phyloP scores from a whole-genome alignment of 148 eudicot species.

The Vaccinium corymbosum region DNA sequence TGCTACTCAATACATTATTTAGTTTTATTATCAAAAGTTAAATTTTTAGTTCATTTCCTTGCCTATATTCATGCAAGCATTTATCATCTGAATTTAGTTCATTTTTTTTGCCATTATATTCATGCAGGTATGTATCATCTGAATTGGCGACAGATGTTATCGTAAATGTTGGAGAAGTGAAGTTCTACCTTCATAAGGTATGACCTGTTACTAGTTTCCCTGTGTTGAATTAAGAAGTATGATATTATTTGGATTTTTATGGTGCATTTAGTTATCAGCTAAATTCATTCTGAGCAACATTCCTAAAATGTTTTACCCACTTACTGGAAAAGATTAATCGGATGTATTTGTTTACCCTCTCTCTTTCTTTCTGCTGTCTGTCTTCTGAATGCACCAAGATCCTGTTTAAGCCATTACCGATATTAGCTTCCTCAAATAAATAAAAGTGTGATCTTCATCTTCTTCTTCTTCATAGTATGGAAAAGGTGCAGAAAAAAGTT shows the following conservation, averaged over 20 bases:
- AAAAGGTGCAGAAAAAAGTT: background rate
- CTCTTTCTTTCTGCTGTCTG: too few relatives aligned
- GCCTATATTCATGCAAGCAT: slow-evolving; percentile 42
- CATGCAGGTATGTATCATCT: slow-evolving; percentile 61
- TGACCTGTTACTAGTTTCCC: background rate
- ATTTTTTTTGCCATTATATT: slow-evolving; percentile 11
- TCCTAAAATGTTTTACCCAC: too few relatives aligned
- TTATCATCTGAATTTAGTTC: slow-evolving; percentile 42
- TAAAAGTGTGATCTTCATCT: background rate
- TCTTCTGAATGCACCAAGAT: too few relatives aligned
- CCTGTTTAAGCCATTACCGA: background rate
- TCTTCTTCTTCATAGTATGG: background rate
- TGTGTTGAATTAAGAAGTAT: background rate
- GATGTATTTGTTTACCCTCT: too few relatives aligned
- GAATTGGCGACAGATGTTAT: slow-evolving; percentile 67
- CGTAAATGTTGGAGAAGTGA: slow-evolving; percentile 48
- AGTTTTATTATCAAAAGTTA: background rate
- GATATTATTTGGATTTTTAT: background rate
- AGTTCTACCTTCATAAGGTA: slow-evolving; percentile 77
- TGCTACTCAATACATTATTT: background rate
- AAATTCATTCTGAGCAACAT: background rate
- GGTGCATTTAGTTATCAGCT: background rate
- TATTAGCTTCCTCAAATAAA: background rate
- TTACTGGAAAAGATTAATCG: too few relatives aligned
- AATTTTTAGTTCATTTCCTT: background rate